Conservation (phyloP, 2,329 filamentous ascomycete species). For the Exserohilum rostratum region DNA sequence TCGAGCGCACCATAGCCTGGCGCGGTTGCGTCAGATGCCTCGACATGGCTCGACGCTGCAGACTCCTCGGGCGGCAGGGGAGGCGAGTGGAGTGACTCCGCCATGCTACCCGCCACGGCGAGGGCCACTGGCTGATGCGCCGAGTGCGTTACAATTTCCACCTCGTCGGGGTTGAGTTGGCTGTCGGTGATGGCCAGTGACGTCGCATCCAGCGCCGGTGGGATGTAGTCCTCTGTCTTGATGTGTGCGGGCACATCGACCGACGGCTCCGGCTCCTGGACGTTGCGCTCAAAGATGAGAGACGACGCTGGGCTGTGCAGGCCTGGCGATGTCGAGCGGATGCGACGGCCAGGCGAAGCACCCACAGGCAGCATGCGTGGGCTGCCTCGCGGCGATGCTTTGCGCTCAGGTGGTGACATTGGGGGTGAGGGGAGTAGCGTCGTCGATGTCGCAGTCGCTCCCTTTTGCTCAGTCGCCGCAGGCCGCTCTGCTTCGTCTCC, state of each 20-base stretch:
- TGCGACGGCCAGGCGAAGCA: constrained; percentile 68
- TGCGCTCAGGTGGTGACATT: constrained; percentile 35
- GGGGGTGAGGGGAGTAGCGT: constrained; percentile 42
- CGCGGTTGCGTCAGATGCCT: constrained; percentile 55
- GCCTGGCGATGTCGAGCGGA: constrained; percentile 73
- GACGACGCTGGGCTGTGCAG: constrained; percentile 79
- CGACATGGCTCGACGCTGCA: constrained; percentile 29
- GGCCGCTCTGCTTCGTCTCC: constrained; percentile 24
- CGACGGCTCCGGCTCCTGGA: constrained; percentile 80
- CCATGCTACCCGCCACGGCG: constrained; percentile 57
- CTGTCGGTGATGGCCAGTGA: constrained; percentile 90
- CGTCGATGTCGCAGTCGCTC: constrained; percentile 13
- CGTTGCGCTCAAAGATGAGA: constrained; percentile 90
- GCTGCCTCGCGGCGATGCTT: constrained; percentile 45
- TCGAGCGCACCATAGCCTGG: constrained; percentile 78
- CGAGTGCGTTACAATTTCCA: constrained; percentile 89
- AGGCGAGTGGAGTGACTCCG: constrained; percentile 44
- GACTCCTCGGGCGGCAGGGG: constrained; percentile 41
- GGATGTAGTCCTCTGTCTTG: constrained; percentile 91
- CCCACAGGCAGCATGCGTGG: constrained; percentile 43
- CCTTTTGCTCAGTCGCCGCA: constrained; percentile 15
- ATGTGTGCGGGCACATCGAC: constrained; percentile 93
- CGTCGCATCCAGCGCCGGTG: constrained; percentile 86
- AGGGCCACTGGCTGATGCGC: constrained; percentile 80
- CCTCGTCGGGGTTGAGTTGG: constrained; percentile 81